Evolutionary conservation across 805 yeast species (phyloP), one percentile per base, ranked within the genome.

Genomic region (Kuraishia piskuri): DNA sequence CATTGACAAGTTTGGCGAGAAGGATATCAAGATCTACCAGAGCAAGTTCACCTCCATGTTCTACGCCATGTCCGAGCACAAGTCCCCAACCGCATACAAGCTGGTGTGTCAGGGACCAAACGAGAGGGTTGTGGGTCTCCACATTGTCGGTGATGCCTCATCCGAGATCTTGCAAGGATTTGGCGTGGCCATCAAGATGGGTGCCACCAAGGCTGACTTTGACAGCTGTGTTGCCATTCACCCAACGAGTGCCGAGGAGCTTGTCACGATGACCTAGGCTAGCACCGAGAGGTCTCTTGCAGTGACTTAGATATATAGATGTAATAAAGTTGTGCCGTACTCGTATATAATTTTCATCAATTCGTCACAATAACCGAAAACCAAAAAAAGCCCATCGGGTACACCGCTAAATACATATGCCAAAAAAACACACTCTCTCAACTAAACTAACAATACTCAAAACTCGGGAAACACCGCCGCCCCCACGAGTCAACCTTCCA

Each of bases 171-270:
- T 94, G 62, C 99, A 94, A 77, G 99, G 99, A 44, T 94, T 94
- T 64, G 99, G 98, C 55, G 99, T 91, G 53, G 99, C 99, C 51
- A 75, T 94, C 58, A 91, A 91, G 74, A 94, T 94, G 99, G 99
- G 99, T 36, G 99, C 99, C 46, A 94, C 99, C 40, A 94, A 94
- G 76, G 82, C 81, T 49, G 97, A 94, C 69, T 94, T 94, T 59
- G 99, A 94, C 72, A 83, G 75, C 68, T 88, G 95, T 74, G 98
- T 94, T 48, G 99, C 99, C 40, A 94, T 94, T 66, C 99, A 94
- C 68, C 99, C 99, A 58, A 94, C 99, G 1, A 83, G 95, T 59
- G 99, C 99, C 46, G 99, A 94, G 75, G 99, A 94, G 74, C 72
- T 94, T 51, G 99, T 94, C 44, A 94, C 99, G 22, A 73, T 88